Base-by-base conservation (phyloP, 1,284 basidiomycete genomes). In the Anthracocystis walkeri region DNA sequence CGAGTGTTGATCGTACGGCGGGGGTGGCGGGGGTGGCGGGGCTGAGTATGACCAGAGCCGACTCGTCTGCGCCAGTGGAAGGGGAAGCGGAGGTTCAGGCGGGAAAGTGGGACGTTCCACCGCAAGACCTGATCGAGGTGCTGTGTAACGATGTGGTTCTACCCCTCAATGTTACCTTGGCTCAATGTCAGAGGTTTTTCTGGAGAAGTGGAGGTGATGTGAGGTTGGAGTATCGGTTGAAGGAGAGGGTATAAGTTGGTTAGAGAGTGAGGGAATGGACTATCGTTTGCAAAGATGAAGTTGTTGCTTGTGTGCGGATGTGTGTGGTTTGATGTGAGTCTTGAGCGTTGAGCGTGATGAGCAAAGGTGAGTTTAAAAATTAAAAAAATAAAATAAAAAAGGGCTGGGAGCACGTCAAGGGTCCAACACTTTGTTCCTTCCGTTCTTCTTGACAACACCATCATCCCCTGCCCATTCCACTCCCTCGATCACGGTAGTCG, bases 111-210 rank as follows among this genome's bases (percentile, higher is more conserved):
- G n/a, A 29, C 1, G 29, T 61, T 54, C 58, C 80, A 11, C 89
- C 92, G 2, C 93, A 95, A 78, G 92, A 95, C 48, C 80, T 89
- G 44, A 92, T 95, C 82, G 94, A 98, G 86, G 90, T 98, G 46
- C 84, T 96, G 40, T 97, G 94, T 86, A 93, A 93, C 79, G 91
- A 93, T 74, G 87, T 89, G 33, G 87, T 93, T 12, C 87, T 98
- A 31, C 92, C 93, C 27, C 87, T 92, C 29, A 90, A 92, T 65
- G 93, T 95, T 90, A 96, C 93, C 14, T 88, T 98, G 35, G 95
- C 92, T 0, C 78, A 81, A 58, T 73, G 75, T 33, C 80, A 80
- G 55, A 52, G 80, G 18, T 81, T 81, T 53, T 60, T 55, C 12
- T 78, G 74, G 70, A 51, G 65, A 18, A 18, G 51, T 4, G 51